Evolutionary conservation across 768 basidiomycete genomes (phyloP).

Genomic region (Leccinum rimulosum): DNA sequence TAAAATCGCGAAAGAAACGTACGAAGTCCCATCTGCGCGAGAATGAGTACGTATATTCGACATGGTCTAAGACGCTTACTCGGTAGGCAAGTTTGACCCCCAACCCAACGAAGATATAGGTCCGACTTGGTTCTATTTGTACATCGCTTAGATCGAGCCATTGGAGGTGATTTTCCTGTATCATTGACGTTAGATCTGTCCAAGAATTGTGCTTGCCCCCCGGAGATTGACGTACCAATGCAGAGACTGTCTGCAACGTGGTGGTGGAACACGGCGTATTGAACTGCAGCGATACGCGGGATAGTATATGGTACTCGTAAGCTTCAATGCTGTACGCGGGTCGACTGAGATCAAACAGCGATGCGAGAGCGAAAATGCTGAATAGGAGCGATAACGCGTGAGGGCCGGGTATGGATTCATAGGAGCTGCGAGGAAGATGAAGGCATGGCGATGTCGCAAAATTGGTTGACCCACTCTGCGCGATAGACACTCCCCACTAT

Average conservation of each 20-base stretch:
- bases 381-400: slow-evolving; percentile 63
- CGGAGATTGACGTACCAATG: slow-evolving; percentile 43
- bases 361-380: slow-evolving; percentile 61
- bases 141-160: slow-evolving; percentile 59
- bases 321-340: slow-evolving; percentile 52
- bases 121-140: slow-evolving; percentile 43
- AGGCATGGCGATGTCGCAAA: not conserved
- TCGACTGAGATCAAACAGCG: slow-evolving; percentile 53
- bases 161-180: slow-evolving; percentile 39
- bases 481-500: slow-evolving; percentile 54
- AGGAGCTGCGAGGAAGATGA: slow-evolving; percentile 32
- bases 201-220: slow-evolving; percentile 2
- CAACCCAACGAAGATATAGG: slow-evolving; percentile 58
- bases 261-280: slow-evolving; percentile 45
- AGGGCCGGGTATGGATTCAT: slow-evolving; percentile 38
- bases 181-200: slow-evolving; percentile 8
- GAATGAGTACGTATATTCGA: not conserved
- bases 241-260: slow-evolving; percentile 54
- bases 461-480: slow-evolving; percentile 39
- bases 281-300: slow-evolving; percentile 51
- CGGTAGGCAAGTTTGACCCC: slow-evolving; percentile 58
- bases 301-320: slow-evolving; percentile 60
- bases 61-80: slow-evolving; percentile 39
- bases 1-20: slow-evolving; percentile 1
- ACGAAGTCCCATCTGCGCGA: slow-evolving; percentile 57